Conservation (phyloP, 2,329 filamentous ascomycete species). For the Colletotrichum theobromicola region DNA sequence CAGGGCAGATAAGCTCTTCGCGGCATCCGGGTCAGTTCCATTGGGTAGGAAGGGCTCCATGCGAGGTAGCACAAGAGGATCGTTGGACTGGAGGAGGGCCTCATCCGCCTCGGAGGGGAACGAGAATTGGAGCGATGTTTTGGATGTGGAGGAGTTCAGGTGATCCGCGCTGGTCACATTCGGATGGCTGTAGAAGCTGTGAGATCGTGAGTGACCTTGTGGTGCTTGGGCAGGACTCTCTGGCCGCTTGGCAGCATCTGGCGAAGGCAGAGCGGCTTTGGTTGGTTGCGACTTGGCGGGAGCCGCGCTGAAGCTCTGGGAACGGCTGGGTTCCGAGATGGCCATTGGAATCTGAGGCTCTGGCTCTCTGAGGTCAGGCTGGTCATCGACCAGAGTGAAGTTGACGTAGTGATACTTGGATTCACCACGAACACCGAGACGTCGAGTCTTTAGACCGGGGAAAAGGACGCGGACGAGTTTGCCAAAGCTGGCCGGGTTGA, state of each 20-base stretch:
- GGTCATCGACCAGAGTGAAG: constrained; percentile 65
- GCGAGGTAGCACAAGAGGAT: constrained; percentile 80
- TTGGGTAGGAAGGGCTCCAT: constrained; percentile 82
- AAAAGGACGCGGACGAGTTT: constrained; percentile 97
- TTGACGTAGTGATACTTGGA: constrained; percentile 97
- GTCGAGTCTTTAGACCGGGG: constrained; percentile 89
- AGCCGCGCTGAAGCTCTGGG: constrained; percentile 57
- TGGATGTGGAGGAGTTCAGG: constrained; percentile 61
- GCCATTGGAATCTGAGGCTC: constrained; percentile 51
- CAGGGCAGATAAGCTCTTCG: constrained; percentile 82
- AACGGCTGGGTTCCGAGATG: constrained; percentile 54
- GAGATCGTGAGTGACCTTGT: constrained; percentile 37
- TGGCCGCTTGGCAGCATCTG: constrained; percentile 27
- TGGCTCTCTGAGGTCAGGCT: constrained; percentile 51
- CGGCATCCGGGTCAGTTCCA: constrained; percentile 85
- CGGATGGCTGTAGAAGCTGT: constrained; percentile 66
- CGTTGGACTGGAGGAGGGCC: constrained; percentile 62
- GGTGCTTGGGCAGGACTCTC: constrained; percentile 10
- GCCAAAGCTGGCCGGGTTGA: constrained; percentile 97
- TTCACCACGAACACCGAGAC: constrained; percentile 91
- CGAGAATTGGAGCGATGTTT: constrained; percentile 63
- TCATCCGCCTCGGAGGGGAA: constrained; percentile 66
- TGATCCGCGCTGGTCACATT: constrained; percentile 62
- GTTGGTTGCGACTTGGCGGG: constrained; percentile 25
- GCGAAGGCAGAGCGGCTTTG: constrained; percentile 30